Base-by-base conservation (phyloP, 2,329 filamentous ascomycete genomes). In the Penicillium oxalicum region DNA sequence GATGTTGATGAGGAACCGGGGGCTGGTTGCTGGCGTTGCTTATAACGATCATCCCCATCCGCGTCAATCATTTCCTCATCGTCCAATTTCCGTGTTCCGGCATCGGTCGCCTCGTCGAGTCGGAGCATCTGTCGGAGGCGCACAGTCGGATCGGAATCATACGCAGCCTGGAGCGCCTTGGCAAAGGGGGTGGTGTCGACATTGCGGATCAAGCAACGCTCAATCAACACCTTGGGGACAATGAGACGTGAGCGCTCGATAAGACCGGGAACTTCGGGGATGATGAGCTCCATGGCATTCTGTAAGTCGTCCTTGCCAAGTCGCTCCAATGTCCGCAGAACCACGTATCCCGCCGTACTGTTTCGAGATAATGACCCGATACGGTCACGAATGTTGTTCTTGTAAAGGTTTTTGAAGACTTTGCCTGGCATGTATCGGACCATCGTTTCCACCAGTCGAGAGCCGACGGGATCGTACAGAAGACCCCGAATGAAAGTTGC, bases 401-500 rank as follows among this genome's bases (percentile, higher is more conserved):
- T 82, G 70, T 94, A 91, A 5, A 98, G 77, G 11, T 82, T 80
- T 69, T 95, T 96, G 80, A 97, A 98, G 32, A 90, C 72, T 70
- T 93, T 95, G 38, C 88, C 90, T 0, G 93, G 90, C 12, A 85
- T 82, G 63, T 86, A 79, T 26, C 83, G 80, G 54, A 96, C 81
- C 54, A 98, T 84, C 0, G 85, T 88, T 71, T 98, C 93, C 24
- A 97, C 77, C 2, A 98, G 77, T 39, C 91, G 85, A 3, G 91
- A 96, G 12, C 93, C 93, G 44, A 97, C 84, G 1, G 86, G 78
- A 63, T 97, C 90, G 68, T 96, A 97, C 26, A 96, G 76, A 64
- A 97, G 80, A 48, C 87, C 84, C 61, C 87, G 90, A 64, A 97
- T 79, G 64, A 97, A 95, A 12, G 81, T 79, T 4, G 87, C 86